Conservation (phyloP, 2,329 filamentous ascomycete species). For the Sclerotinia subarctica region DNA sequence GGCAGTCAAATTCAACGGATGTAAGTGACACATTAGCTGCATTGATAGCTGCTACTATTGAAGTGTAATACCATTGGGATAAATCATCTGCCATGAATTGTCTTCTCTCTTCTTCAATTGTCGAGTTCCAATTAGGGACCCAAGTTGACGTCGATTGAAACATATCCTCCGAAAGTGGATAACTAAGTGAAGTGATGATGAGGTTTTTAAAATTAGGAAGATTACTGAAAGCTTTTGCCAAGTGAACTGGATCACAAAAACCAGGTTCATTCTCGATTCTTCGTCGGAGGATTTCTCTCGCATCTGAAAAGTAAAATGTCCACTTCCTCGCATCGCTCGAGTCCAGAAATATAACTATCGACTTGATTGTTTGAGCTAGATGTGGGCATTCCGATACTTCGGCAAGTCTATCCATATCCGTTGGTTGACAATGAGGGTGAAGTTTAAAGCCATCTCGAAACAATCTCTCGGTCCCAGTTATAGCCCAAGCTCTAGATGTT, state of each 20-base stretch:
- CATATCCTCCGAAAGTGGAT: slow-evolving; percentile 7
- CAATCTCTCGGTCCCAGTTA: slow-evolving; percentile 3
- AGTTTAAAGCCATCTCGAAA: slow-evolving; percentile 21
- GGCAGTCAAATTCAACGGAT: slow-evolving; percentile 11
- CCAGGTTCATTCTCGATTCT: slow-evolving; percentile 11
- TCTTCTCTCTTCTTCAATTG: slow-evolving; percentile 11
- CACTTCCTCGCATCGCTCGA: slow-evolving; percentile 17
- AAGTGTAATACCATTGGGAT: slow-evolving; percentile 21
- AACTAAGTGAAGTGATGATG: slow-evolving; percentile 8
- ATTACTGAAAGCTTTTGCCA: slow-evolving; percentile 2
- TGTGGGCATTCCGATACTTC: slow-evolving; percentile 5
- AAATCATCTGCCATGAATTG: slow-evolving; percentile 19
- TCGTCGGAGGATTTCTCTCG: slow-evolving; percentile 14
- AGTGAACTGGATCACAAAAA: slow-evolving; percentile 6
- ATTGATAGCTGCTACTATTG: slow-evolving; percentile 14
- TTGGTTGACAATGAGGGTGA: slow-evolving; percentile 15
- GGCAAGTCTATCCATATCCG: slow-evolving; percentile 13
- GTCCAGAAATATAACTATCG: slow-evolving; percentile 16
- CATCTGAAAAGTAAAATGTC: slow-evolving; percentile 21
- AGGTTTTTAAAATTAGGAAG: slow-evolving; percentile 9
- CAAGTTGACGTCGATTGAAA: slow-evolving; percentile 14
- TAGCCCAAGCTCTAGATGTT: slow-evolving; percentile 14
- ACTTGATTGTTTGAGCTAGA: slow-evolving; percentile 17
- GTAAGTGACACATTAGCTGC: slow-evolving; percentile 4
- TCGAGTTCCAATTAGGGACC: slow-evolving; percentile 17